Conservation (phyloP, 108 stramenopile species). For the Fragilariopsis cylindrus region DNA sequence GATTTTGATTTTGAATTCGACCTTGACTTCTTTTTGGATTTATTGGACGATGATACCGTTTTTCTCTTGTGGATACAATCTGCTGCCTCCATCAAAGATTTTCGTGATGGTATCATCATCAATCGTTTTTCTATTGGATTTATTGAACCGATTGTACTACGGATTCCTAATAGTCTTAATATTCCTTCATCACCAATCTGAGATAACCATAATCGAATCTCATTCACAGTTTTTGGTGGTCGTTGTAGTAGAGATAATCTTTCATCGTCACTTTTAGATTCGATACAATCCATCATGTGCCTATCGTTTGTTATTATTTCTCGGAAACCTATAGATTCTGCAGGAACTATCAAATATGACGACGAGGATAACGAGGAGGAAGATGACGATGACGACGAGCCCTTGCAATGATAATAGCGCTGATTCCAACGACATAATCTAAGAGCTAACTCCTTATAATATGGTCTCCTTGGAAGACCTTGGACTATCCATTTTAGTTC, state of each 20-base stretch:
- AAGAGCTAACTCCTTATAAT: constrained; percentile 12
- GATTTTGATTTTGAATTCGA: background rate
- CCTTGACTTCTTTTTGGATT: background rate
- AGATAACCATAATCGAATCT: background rate
- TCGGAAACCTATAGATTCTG: background rate
- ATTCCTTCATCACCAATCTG: background rate
- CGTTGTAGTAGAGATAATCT: background rate
- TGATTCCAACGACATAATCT: constrained; percentile 4
- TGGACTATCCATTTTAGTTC: constrained; percentile 2
- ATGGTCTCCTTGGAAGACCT: constrained; percentile 11
- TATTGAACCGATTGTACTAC: constrained; percentile 15
- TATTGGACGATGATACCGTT: background rate
- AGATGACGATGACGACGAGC: no score
- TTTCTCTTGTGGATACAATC: constrained; percentile 19
- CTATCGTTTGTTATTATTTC: background rate
- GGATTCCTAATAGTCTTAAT: constrained; percentile 1
- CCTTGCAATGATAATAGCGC: background rate
- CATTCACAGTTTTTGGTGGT: background rate
- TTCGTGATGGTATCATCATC: background rate
- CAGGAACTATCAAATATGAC: no score
- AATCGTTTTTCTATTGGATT: constrained; percentile 9
- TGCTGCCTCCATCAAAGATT: constrained; percentile 26
- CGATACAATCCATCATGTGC: background rate
- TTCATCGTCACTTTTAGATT: background rate
- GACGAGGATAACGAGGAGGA: no score